Percentiles rank a stretch among this genome's conserved stretches.
Conservation (phyloP, 2,329 filamentous ascomycete species). For the Colletotrichum paranaense region DNA sequence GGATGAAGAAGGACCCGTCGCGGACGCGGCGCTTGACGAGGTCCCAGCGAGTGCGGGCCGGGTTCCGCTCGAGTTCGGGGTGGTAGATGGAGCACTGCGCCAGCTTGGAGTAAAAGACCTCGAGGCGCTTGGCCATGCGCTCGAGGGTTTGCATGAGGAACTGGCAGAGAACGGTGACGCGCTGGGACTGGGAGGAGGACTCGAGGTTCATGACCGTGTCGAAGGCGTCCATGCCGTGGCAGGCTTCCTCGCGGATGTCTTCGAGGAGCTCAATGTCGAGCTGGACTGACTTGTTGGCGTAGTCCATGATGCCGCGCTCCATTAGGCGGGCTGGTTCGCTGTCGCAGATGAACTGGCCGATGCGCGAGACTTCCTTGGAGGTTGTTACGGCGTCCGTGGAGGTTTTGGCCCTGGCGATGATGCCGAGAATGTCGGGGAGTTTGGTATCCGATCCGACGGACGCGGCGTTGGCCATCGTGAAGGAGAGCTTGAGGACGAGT, state of each 20-base stretch:
- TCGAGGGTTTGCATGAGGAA: slow-evolving; percentile 65
- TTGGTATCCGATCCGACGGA: slow-evolving; percentile 45
- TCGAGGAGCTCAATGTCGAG: slow-evolving; percentile 65
- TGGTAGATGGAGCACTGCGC: slow-evolving; percentile 61
- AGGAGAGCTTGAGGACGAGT: slow-evolving; percentile 63
- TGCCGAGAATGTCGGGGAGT: slow-evolving; percentile 58
- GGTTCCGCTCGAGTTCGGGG: slow-evolving; percentile 63
- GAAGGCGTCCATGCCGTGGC: slow-evolving; percentile 66
- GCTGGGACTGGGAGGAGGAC: slow-evolving; percentile 49
- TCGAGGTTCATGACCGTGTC: slow-evolving; percentile 56
- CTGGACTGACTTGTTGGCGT: slow-evolving; percentile 59
- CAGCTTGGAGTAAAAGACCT: slow-evolving; percentile 63
- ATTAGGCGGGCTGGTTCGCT: slow-evolving; percentile 59
- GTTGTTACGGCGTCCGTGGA: slow-evolving; percentile 57
- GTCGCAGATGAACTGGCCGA: slow-evolving; percentile 62
- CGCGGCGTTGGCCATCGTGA: slow-evolving; percentile 56
- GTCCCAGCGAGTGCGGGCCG: slow-evolving; percentile 63
- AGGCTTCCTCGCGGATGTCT: slow-evolving; percentile 63
- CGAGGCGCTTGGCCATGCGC: slow-evolving; percentile 62
- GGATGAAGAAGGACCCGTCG: slow-evolving; percentile 64
- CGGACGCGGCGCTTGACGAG: slow-evolving; percentile 58
- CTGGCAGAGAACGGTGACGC: slow-evolving; percentile 52
- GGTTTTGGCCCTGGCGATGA: slow-evolving; percentile 54
- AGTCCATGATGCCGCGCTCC: slow-evolving; percentile 62
- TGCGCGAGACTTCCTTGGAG: slow-evolving; percentile 59